A percentile compares a stretch with the other conserved stretches of the same genome.
These are phyloP conservation scores for Ophiocordyceps camponoti-floridani DNA, from an alignment of 2,329 filamentous ascomycete genomes.

Conservation along the genomic window DNA sequence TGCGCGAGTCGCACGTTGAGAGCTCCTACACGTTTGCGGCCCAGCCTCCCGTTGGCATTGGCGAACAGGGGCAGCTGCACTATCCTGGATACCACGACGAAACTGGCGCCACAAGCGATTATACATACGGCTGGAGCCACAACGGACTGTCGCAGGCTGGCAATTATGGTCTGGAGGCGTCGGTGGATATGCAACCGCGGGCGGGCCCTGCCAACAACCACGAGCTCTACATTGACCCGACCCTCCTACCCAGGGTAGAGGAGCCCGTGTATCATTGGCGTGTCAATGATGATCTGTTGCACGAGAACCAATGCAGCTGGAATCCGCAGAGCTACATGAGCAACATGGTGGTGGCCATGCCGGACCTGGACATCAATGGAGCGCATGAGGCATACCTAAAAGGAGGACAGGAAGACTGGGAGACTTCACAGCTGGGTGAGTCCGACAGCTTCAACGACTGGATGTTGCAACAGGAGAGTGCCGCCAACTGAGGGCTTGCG, in stretches of 20 bases:
- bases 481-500: neutral
- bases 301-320: neutral
- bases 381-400: constrained; percentile 13
- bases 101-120: neutral
- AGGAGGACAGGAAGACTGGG: constrained; percentile 16
- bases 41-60: neutral
- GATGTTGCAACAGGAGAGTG: constrained; percentile 7
- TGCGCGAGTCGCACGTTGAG: neutral
- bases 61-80: neutral
- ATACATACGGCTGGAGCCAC: neutral
- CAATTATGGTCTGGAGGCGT: neutral
- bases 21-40: neutral
- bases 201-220: neutral
- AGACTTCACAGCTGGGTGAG: constrained; percentile 15
- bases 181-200: neutral
- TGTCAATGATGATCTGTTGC: neutral
- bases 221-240: constrained; percentile 4
- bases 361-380: constrained; percentile 3
- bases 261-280: neutral
- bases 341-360: constrained; percentile 1
- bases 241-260: constrained; percentile 1
- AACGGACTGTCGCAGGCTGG: neutral
- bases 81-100: neutral
- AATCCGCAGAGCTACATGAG: neutral
- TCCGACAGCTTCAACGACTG: constrained; percentile 13